Evolutionary conservation across 768 basidiomycete genomes (phyloP).

Genomic region (Podaxis sp.): DNA sequence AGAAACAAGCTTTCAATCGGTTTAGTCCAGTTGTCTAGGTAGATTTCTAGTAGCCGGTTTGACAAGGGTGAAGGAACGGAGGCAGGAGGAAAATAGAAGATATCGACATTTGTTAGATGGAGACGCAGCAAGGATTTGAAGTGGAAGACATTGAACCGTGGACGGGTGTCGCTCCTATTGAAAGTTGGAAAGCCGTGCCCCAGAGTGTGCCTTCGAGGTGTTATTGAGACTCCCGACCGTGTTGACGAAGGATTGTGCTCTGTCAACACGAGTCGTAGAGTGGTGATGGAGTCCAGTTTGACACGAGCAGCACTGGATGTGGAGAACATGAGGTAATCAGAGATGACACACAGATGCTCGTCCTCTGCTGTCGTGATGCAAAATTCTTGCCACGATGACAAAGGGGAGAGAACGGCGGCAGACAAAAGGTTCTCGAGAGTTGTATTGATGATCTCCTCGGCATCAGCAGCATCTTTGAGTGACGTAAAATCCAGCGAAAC

Average conservation of each 20-base stretch:
- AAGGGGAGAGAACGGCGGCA: background rate
- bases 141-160: background rate
- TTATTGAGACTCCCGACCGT: background rate
- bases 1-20: background rate
- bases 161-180: background rate
- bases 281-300: background rate
- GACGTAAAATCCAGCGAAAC: conserved; percentile 1
- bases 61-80: background rate
- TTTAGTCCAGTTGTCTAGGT: conserved; percentile 1
- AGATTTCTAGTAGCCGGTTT: background rate
- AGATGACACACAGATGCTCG: background rate
- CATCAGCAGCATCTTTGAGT: background rate
- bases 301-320: background rate
- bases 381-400: background rate
- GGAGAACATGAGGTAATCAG: background rate
- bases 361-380: background rate
- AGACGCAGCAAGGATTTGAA: background rate
- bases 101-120: conserved; percentile 1
- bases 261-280: background rate
- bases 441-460: background rate
- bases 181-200: background rate
- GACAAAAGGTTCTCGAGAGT: background rate
- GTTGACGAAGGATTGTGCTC: background rate
- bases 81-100: background rate
- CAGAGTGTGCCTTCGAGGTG: no score